Conservation (phyloP, 352 stramenopile species). For the Blastocystis sp. region DNA sequence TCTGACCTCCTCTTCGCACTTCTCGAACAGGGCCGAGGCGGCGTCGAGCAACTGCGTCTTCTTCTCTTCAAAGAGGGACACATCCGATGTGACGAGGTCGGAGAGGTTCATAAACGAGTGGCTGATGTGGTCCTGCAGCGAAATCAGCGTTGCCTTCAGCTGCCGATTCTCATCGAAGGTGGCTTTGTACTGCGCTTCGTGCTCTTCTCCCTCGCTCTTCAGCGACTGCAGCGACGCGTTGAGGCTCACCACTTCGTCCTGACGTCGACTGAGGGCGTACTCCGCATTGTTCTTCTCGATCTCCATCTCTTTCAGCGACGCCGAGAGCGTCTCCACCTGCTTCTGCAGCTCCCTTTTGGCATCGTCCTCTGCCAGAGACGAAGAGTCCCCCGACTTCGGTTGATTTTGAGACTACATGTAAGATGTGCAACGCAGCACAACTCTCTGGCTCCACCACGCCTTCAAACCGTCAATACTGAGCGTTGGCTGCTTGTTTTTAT, state of each 20-base stretch:
- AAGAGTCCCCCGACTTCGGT: neutral
- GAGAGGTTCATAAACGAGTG: slow-evolving; percentile 6
- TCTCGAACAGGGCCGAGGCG: neutral
- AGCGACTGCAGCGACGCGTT: neutral
- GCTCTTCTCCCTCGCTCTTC: slow-evolving; percentile 7
- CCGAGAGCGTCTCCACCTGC: neutral
- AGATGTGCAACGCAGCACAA: neutral
- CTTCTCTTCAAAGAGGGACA: neutral
- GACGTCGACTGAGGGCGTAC: slow-evolving; percentile 61
- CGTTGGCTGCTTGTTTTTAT: slow-evolving; percentile 36
- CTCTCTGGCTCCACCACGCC: neutral
- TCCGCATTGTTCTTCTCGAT: slow-evolving; percentile 56
- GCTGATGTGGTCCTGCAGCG: neutral
- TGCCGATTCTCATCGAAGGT: neutral
- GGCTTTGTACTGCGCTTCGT: neutral
- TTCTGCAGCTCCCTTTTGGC: neutral
- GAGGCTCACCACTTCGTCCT: slow-evolving; percentile 39
- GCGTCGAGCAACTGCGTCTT: neutral
- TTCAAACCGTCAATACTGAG: slow-evolving; percentile 38
- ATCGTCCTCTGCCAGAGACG: neutral
- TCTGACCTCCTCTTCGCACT: neutral
- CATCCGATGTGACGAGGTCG: neutral
- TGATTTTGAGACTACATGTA: slow-evolving; percentile 1
- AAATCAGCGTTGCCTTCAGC: neutral
- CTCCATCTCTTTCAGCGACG: slow-evolving; percentile 42